phyloP scores from a whole-genome alignment of 495 filamentous ascomycete species.

The Parathielavia appendiculata region DNA sequence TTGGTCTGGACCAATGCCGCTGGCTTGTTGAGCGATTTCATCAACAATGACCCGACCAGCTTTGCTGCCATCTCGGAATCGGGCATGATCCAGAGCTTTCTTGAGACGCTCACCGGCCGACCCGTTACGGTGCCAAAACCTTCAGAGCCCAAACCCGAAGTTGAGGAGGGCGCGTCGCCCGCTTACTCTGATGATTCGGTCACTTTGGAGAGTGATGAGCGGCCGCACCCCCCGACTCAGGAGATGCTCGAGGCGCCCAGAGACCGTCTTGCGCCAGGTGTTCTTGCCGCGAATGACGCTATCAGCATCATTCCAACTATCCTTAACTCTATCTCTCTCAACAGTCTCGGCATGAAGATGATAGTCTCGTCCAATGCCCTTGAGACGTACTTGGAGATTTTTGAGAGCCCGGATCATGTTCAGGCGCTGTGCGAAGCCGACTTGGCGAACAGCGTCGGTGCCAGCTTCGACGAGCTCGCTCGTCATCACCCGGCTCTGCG shows the following conservation, averaged over 20 bases:
- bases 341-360: conserved; percentile 79
- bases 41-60: conserved; percentile 98
- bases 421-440: conserved; percentile 70
- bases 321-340: conserved; percentile 90
- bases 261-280: conserved; percentile 59
- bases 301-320: conserved; percentile 80
- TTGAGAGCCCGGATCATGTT: conserved; percentile 85
- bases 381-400: conserved; percentile 85
- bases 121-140: conserved; percentile 40
- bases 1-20: conserved; percentile 91
- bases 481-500: conserved; percentile 87
- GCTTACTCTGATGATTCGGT: conserved; percentile 37
- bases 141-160: conserved; percentile 23
- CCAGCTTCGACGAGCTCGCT: conserved; percentile 87
- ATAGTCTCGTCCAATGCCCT: conserved; percentile 79
- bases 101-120: conserved; percentile 70
- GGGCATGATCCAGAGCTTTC: conserved; percentile 75
- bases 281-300: conserved; percentile 77
- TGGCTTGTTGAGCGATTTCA: conserved; percentile 87
- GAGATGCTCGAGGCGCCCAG: conserved; percentile 40
- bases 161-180: conserved; percentile 35
- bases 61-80: conserved; percentile 93
- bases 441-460: conserved; percentile 61
- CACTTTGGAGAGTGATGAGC: conserved; percentile 38
- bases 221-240: conserved; percentile 41